Percentiles rank a stretch among this genome's conserved stretches.
Conservation (phyloP, 768 basidiomycete species). For the Holtermannia corniformis region DNA sequence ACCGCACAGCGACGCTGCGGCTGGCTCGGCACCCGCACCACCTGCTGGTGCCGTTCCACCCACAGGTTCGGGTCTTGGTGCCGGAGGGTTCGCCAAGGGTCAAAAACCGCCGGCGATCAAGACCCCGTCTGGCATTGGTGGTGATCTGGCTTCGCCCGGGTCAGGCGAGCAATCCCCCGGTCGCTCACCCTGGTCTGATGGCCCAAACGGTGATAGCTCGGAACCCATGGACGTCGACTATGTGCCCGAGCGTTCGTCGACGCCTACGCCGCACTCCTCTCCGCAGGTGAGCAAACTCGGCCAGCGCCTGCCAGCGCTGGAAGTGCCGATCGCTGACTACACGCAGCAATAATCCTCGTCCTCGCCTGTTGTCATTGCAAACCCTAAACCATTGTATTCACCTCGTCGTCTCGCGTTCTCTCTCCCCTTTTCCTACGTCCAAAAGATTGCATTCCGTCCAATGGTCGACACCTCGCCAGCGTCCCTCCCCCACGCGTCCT, state of each 20-base stretch:
- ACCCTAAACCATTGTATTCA: too few species aligned
- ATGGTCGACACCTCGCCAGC: conserved; percentile 39
- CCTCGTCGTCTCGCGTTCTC: too few species aligned
- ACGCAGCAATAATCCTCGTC: background rate
- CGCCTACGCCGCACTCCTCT: conserved; percentile 40
- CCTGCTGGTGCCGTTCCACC: background rate
- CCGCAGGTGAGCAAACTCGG: conserved; percentile 31
- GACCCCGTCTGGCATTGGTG: background rate
- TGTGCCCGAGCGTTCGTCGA: conserved; percentile 18
- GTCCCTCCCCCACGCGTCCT: conserved; percentile 35
- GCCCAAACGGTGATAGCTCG: background rate
- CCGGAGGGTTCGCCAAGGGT: background rate
- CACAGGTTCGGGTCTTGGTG: background rate
- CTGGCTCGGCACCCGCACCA: too few species aligned
- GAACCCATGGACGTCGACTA: conserved; percentile 16
- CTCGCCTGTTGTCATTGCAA: too few species aligned
- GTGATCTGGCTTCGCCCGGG: background rate
- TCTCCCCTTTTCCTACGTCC: conserved; percentile 7
- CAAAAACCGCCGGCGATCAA: background rate
- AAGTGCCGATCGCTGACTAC: background rate
- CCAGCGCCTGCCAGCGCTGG: background rate
- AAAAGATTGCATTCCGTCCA: conserved; percentile 36
- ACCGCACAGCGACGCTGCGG: too few species aligned
- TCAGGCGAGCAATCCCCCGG: background rate
- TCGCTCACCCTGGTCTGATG: background rate